Base-by-base conservation (phyloP, 495 filamentous ascomycete genomes). In the Talaromyces liani region DNA sequence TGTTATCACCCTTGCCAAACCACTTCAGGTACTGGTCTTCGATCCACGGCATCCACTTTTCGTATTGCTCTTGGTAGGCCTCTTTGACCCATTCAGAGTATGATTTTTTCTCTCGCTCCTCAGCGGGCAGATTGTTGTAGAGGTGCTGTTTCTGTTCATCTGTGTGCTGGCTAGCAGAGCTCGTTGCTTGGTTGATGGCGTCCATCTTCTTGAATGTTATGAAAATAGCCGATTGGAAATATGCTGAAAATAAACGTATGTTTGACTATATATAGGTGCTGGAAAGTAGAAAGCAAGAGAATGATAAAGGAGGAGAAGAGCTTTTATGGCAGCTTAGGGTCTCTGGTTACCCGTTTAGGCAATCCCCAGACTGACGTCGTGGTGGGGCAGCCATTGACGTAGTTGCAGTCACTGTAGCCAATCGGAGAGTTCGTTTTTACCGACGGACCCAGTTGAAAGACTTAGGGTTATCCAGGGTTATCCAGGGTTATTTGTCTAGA, bases 41-140 rank as follows among this genome's bases (percentile, higher is more conserved):
- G 39, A 90, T 78, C 87, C 88, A 91, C 5, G 88, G 87, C 73
- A 89, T 83, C 88, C 87, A 90, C 59, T 77, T 80, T 66, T 90
- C 85, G 69, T 90, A 90, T 68, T 88, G 83, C 10, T 81, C 71
- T 70, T 86, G 82, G 77, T 88, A 88, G 12, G 74, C 78, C 55
- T 84, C 70, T 64, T 79, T 82, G 18, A 77, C 75, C 82, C 82
- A 85, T 67, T 88, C 82, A 6, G 65, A 63, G 66, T 78, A 79
- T 5, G 73, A 66, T 51, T 80, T 72, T 29, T 72, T 67, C 18
- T 73, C 27, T 60, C 63, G 31, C 34, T 66, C 45, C 3, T 67
- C 49, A n/a, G 47, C 60, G 4, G 60, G 60, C 18, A 62, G 29
- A 14, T 53, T 62, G 27, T 34, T 54, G 41, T 62, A 62, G 14